Conservation (phyloP, 164 flowering plant genomes). For the Paratinospora sagittata region DNA sequence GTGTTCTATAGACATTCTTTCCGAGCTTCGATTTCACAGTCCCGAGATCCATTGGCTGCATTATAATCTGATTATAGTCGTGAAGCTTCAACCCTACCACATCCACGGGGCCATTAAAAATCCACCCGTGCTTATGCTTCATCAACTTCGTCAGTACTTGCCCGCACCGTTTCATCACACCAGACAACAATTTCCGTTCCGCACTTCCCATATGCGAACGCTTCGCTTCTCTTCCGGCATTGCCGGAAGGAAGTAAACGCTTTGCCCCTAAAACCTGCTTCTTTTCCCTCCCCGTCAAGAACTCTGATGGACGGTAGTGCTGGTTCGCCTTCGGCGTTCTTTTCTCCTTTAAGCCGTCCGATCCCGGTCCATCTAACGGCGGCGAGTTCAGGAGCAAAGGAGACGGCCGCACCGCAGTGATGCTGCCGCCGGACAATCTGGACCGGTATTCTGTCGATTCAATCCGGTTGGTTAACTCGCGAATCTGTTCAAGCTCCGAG, state of each 20-base stretch:
- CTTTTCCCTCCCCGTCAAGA: conserved; percentile 15
- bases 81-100: conserved; percentile 58
- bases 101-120: conserved; percentile 69
- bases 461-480: conserved; percentile 39
- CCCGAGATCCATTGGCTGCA: conserved; percentile 89
- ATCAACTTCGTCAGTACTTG: conserved; percentile 54
- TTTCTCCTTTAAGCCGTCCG: conserved; percentile 15
- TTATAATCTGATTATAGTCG: conserved; percentile 62
- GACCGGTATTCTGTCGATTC: conserved; percentile 35
- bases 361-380: conserved; percentile 8
- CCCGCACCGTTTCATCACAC: conserved; percentile 45
- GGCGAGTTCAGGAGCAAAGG: background rate
- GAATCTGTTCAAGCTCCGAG: conserved; percentile 54
- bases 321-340: conserved; percentile 19
- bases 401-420: conserved; percentile 10
- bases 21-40: conserved; percentile 54
- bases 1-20: conserved; percentile 38
- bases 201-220: conserved; percentile 24
- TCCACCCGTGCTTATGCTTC: conserved; percentile 58
- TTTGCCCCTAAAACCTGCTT: conserved; percentile 35
- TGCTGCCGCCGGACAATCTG: conserved; percentile 25
- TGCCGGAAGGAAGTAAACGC: conserved; percentile 22
- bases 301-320: conserved; percentile 13
- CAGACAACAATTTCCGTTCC: background rate
- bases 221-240: conserved; percentile 25